Percentiles rank a stretch among this genome's conserved stretches.
These are phyloP conservation scores for Carex scoparia DNA, from an alignment of 176 grass and related monocot species.

Conservation along the genomic window DNA sequence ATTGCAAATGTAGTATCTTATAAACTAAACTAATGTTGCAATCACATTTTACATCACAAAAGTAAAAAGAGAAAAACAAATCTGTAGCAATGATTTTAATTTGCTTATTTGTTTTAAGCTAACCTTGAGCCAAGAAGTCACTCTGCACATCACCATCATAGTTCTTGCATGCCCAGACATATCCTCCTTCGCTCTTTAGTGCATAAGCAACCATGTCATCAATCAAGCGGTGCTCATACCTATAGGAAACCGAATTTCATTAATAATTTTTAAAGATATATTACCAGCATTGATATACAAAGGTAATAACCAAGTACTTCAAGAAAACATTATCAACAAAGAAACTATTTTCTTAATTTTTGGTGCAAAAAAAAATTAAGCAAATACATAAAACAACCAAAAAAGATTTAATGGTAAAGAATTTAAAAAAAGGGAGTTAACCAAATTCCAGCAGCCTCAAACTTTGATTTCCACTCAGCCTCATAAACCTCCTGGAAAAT, in stretches of 20 bases:
- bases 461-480: slow-evolving; percentile 87
- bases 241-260: slow-evolving; percentile 26
- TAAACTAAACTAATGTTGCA: slow-evolving; percentile 4
- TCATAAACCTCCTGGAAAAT: slow-evolving; percentile 99
- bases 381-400: not conserved
- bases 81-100: not conserved
- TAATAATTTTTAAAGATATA: slow-evolving; percentile 9
- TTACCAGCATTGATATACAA: not conserved
- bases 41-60: not conserved
- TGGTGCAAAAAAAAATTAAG: too few species aligned
- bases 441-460: slow-evolving; percentile 86
- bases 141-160: slow-evolving; percentile 98
- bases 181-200: slow-evolving; percentile 86
- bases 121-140: slow-evolving; percentile 99
- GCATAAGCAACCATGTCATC: slow-evolving; percentile 99
- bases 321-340: not conserved
- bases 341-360: not conserved
- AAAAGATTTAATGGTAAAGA: slow-evolving; percentile 1
- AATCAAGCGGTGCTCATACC: slow-evolving; percentile 96
- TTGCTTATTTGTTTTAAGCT: slow-evolving; percentile 16
- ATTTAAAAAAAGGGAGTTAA: slow-evolving; percentile 14
- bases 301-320: not conserved
- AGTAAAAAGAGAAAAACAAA: not conserved
- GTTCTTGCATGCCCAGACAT: slow-evolving; percentile 98
- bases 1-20: not conserved